Evolutionary conservation across 306 rosid species (phyloP), one percentile per base, ranked within the genome.

Genomic region (Chamaecrista fasciculata): DNA sequence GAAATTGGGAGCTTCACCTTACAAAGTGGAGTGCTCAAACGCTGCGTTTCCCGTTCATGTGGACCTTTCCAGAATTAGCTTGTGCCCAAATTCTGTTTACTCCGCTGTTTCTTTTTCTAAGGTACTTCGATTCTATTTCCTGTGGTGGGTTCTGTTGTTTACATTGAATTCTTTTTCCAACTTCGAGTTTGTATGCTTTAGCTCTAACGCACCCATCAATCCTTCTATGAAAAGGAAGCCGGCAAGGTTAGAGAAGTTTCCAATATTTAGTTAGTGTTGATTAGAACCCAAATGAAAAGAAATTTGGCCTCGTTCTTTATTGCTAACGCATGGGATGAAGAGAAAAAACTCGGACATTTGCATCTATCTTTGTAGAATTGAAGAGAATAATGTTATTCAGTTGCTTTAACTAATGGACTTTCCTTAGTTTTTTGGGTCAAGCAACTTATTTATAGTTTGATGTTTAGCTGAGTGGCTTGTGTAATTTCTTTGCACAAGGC

Each of bases 31-130:
- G 8, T 72, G 23, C 29, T 72, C 78, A 31, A 57, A 73, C 62
- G 75, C 80, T 21, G 52, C 18, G 51, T 84, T 86, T 58, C 91
- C 86, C 55, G 67, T 52, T 12, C 85, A 76, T 2, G 37, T 73
- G 9, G 79, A 86, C 58, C 63, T 79, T 74, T 79, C 89, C 1
- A 85, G 83, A 77, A 51, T 63, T 48, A 51, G 78, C 47, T 53
- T 73, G 19, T 69, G 15, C 76, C 70, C 76, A 2, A 61, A 76
- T 71, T 81, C 87, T 74, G 55, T 51, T 65, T 69, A 72, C 48
- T 3, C 52, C 69, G 15, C 46, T 10, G 25, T 78, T 71, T 79
- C 46, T 10, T 20, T 78, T 71, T 79, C 90, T 1, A 75, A 84
- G 96, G 97, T 87, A 70, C 36, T 34, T 29, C 8, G 40, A 25